phyloP scores from a whole-genome alignment of 1,284 basidiomycete genomes.

The Coniophora puteana region DNA sequence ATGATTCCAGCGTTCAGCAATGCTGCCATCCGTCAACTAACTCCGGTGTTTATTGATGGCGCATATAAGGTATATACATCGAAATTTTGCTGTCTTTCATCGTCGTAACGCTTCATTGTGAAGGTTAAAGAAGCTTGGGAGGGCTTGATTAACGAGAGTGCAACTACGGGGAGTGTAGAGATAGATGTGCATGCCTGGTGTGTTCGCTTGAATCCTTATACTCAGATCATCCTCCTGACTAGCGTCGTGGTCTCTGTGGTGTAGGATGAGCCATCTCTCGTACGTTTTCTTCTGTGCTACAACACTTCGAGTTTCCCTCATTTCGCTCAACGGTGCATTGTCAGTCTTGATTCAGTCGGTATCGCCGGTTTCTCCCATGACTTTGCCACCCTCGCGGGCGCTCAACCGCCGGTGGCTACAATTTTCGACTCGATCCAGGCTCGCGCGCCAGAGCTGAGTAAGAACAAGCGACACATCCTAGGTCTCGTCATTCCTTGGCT shows the following conservation, averaged over 20 bases:
- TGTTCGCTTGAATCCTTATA: slow-evolving; percentile 9
- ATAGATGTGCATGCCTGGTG: slow-evolving; percentile 53
- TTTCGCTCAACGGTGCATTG: background rate
- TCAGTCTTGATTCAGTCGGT: slow-evolving; percentile 48
- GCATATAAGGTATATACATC: slow-evolving; percentile 38
- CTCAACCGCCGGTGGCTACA: slow-evolving; percentile 36
- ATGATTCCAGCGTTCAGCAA: slow-evolving; percentile 38
- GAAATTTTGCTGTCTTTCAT: background rate
- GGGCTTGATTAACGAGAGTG: slow-evolving; percentile 29
- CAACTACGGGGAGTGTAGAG: slow-evolving; percentile 24
- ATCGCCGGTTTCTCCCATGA: too few relatives aligned
- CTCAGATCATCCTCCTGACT: too few relatives aligned
- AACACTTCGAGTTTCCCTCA: background rate
- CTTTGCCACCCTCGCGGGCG: slow-evolving; percentile 47
- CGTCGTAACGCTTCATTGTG: background rate
- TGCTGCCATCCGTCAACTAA: slow-evolving; percentile 32
- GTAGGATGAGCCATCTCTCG: slow-evolving; percentile 41
- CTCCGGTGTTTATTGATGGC: slow-evolving; percentile 36
- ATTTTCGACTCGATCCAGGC: slow-evolving; percentile 39
- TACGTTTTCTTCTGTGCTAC: slow-evolving; percentile 16
- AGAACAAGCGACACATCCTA: slow-evolving; percentile 36
- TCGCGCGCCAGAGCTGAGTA: slow-evolving; percentile 21
- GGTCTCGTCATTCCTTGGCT: slow-evolving; percentile 39
- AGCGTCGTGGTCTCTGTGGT: background rate
- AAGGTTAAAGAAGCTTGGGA: slow-evolving; percentile 51